phyloP scores from a whole-genome alignment of 1,284 basidiomycete genomes.

The Phellopilus nigrolimitatus region DNA sequence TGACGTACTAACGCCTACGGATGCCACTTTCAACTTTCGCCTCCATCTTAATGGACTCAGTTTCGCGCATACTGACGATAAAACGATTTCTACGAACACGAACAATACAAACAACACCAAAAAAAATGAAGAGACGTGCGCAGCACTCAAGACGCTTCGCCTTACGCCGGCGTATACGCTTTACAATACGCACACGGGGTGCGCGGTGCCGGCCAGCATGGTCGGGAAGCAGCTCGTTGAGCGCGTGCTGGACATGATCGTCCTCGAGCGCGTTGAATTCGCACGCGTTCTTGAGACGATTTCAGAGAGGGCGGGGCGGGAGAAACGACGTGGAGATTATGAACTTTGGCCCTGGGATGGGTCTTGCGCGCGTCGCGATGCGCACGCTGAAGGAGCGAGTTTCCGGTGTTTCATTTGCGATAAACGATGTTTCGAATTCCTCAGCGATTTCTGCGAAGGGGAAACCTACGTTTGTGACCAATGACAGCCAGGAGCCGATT shows the following conservation, averaged over 20 bases:
- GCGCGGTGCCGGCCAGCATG: not conserved
- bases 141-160: conserved; percentile 3
- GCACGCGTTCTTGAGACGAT: not conserved
- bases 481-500: conserved; percentile 43
- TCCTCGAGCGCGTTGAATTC: conserved; percentile 26
- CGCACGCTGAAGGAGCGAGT: conserved; percentile 34
- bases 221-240: conserved; percentile 32
- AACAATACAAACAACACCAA: too few species aligned
- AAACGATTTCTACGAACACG: not conserved
- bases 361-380: conserved; percentile 32
- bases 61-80: not conserved
- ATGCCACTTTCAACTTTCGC: not conserved
- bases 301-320: not conserved
- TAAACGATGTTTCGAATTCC: conserved; percentile 29
- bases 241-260: conserved; percentile 51
- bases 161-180: conserved; percentile 3
- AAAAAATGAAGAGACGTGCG: too few species aligned
- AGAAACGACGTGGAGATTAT: conserved; percentile 29
- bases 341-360: conserved; percentile 53
- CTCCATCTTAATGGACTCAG: conserved; percentile 4
- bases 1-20: conserved; percentile 1
- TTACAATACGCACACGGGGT: conserved; percentile 8
- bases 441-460: conserved; percentile 3
- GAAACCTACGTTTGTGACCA: conserved; percentile 23
- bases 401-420: conserved; percentile 27